Base-by-base conservation (phyloP, 2,329 filamentous ascomycete genomes). In the Aspergillus calidoustus region DNA sequence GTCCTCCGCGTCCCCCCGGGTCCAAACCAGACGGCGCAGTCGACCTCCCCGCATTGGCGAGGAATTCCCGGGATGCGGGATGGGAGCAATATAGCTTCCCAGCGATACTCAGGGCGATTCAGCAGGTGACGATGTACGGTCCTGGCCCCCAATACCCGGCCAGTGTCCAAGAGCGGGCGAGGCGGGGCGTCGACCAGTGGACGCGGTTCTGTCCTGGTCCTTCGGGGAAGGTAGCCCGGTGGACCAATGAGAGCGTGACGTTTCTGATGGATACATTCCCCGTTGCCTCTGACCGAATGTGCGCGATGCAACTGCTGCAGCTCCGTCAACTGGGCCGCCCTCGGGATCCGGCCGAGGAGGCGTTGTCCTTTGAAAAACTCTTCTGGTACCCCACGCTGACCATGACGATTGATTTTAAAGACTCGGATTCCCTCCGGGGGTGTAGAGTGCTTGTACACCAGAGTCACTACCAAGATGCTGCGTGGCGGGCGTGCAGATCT, bases 11-110 rank as follows among this genome's bases (percentile, higher is more conserved):
- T 41, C 11, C 15, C 34, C 34, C 34, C 34, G 34, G 34, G 34
- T 41, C 34, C 5, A 13, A 6, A 13, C 11, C 11, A 5, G 34
- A 41, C 34, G 34, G 34, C 9, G 11, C 13, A 41, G 34, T 15
- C 34, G 34, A 41, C 8, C 11, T 52, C 50, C 30, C 50, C 50
- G 50, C 50, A 52, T 52, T 34, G 51, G n/a, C 51, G 51, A 54
- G 38, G 25, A 54, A 25, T 43, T 43, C 51, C 34, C 51, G 51
- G 51, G 51, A 25, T 25, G 51, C 7, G 38, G 34, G 22, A 28
- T 22, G 4, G 23, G 17, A 17, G 38, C 25, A 54, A 54, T 43
- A 44, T 23, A 15, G 11, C 11, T 11, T 38, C 15, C 2, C 11
- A 17, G 34, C 1, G 34, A 41, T 41, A 5, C 34, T 41, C 8